phyloP scores from a whole-genome alignment of 371 early-diverging fungal genomes.

The Mortierella sp. region DNA sequence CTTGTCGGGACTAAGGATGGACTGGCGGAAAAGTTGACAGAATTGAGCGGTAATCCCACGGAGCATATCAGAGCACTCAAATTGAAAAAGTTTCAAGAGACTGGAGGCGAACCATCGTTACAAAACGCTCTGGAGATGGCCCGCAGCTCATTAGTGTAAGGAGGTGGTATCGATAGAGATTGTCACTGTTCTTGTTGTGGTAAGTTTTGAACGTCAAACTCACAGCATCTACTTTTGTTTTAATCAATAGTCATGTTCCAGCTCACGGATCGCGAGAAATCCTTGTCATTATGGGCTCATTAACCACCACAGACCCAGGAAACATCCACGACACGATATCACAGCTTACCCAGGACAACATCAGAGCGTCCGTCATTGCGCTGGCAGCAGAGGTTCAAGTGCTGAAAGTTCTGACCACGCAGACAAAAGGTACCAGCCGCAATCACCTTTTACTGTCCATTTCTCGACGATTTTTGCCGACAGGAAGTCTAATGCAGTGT shows the following conservation, averaged over 20 bases:
- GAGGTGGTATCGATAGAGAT: neutral
- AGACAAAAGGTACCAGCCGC: constrained; percentile 78
- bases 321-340: constrained; percentile 88
- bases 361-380: constrained; percentile 90
- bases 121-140: constrained; percentile 94
- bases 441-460: neutral
- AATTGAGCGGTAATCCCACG: constrained; percentile 82
- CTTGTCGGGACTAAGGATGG: constrained; percentile 92
- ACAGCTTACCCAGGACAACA: constrained; percentile 73
- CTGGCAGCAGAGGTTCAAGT: constrained; percentile 94
- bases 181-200: neutral
- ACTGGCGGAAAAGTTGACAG: constrained; percentile 88
- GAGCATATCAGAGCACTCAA: constrained; percentile 82
- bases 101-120: constrained; percentile 91
- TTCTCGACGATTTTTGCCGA: neutral
- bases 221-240: neutral
- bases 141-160: constrained; percentile 70
- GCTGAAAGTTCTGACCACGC: constrained; percentile 78
- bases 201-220: neutral
- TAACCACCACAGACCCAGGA: constrained; percentile 95
- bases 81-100: constrained; percentile 77
- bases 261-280: constrained; percentile 94
- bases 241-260: constrained; percentile 84
- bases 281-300: constrained; percentile 85
- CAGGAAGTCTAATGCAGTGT: neutral